These are phyloP conservation scores for Pichia inconspicua DNA, from an alignment of 1,139 yeast genomes.

Conservation along the genomic window DNA sequence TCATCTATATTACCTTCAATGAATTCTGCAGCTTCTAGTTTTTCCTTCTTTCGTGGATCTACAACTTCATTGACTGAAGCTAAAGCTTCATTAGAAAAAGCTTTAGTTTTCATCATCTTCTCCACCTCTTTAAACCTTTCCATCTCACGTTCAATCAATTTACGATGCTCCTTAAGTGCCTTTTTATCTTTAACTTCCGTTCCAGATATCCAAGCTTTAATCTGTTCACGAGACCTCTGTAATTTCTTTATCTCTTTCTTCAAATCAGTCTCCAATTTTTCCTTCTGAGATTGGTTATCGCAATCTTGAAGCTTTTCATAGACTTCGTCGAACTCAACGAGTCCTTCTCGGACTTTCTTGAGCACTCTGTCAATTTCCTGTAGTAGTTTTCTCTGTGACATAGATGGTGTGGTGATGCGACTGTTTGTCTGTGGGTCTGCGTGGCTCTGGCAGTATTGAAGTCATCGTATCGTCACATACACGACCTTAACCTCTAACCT, in stretches of 20 bases:
- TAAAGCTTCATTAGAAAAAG: constrained; percentile 89
- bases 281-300: constrained; percentile 84
- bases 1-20: constrained; percentile 73
- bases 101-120: constrained; percentile 90
- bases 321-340: constrained; percentile 75
- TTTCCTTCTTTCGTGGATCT: constrained; percentile 78
- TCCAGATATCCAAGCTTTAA: constrained; percentile 91
- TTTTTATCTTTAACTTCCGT: constrained; percentile 90
- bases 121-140: constrained; percentile 94
- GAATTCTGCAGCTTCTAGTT: constrained; percentile 67
- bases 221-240: constrained; percentile 51
- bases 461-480: too few relatives aligned
- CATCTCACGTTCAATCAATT: constrained; percentile 87
- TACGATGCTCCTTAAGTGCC: constrained; percentile 67
- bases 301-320: constrained; percentile 80
- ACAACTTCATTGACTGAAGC: constrained; percentile 69
- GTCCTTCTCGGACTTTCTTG: constrained; percentile 92
- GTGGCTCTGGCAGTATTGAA: not conserved
- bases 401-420: not conserved
- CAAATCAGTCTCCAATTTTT: constrained; percentile 23
- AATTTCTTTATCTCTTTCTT: not conserved
- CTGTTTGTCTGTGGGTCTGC: not conserved
- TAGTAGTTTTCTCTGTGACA: not conserved
- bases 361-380: constrained; percentile 90
- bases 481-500: too few relatives aligned